Evolutionary conservation across 352 stramenopile species (phyloP).

Genomic region (Pythium folliculosum): DNA sequence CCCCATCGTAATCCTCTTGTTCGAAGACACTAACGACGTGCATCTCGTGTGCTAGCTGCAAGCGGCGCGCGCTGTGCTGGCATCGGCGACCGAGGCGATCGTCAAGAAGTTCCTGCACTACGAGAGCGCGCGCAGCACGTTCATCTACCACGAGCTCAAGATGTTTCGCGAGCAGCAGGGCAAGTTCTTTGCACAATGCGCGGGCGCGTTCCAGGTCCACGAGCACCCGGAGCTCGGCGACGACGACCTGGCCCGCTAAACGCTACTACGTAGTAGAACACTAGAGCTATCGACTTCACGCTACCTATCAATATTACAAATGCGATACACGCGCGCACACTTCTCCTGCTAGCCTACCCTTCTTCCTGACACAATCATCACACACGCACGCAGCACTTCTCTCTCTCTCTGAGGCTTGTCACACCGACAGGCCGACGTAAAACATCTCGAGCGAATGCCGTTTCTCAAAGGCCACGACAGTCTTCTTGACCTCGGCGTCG

Average conservation of each 20-base stretch:
- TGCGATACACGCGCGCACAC: not conserved
- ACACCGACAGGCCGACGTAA: conserved; percentile 28
- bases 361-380: not conserved
- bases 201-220: conserved; percentile 27
- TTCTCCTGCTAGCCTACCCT: not conserved
- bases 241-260: conserved; percentile 1
- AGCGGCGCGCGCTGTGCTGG: conserved; percentile 23
- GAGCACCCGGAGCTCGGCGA: conserved; percentile 29
- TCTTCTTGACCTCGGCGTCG: conserved; percentile 22
- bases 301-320: conserved; percentile 6
- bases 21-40: not conserved
- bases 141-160: conserved; percentile 35
- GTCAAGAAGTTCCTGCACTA: conserved; percentile 39
- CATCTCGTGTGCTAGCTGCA: conserved; percentile 23
- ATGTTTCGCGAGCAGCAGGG: conserved; percentile 34
- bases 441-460: conserved; percentile 26
- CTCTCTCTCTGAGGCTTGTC: not conserved
- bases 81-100: conserved; percentile 29
- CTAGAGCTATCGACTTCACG: not conserved
- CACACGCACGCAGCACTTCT: not conserved
- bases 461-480: conserved; percentile 26
- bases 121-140: conserved; percentile 31
- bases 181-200: conserved; percentile 34
- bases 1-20: too few species aligned
- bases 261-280: too few species aligned